Percentiles rank a stretch among this genome's conserved stretches.
Evolutionary conservation across 2,329 filamentous ascomycete genomes (phyloP).

Genomic region (Juglanconis juglandina): DNA sequence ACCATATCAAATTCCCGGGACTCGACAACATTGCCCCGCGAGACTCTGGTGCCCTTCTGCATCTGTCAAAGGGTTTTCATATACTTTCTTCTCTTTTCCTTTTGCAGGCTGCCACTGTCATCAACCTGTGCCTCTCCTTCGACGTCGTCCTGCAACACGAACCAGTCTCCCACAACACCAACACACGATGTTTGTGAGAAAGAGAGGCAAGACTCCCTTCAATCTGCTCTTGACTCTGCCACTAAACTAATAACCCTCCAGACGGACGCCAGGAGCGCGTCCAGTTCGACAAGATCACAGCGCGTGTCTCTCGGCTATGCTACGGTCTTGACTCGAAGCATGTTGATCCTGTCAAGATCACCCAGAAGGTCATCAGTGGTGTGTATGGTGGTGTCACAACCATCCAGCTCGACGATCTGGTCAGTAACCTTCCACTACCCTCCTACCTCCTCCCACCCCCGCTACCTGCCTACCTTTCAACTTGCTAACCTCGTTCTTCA

Average conservation of each 20-base stretch:
- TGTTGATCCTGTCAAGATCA: conserved; percentile 96
- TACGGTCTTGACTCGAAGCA: conserved; percentile 94
- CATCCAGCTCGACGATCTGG: conserved; percentile 91
- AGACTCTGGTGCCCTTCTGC: not conserved
- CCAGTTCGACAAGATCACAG: conserved; percentile 99
- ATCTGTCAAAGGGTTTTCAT: not conserved
- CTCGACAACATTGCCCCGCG: not conserved
- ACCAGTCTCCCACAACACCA: conserved; percentile 16
- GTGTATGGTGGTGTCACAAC: conserved; percentile 98
- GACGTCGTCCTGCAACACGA: not conserved
- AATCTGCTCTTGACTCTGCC: not conserved
- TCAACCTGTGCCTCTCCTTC: conserved; percentile 8
- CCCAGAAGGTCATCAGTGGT: conserved; percentile 98
- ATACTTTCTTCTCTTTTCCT: not conserved
- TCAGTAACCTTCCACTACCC: conserved; percentile 47
- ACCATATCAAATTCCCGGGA: not conserved
- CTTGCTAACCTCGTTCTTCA: conserved; percentile 35
- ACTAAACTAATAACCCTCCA: conserved; percentile 33
- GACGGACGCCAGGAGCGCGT: conserved; percentile 99
- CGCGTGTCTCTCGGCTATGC: conserved; percentile 93
- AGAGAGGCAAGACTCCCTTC: conserved; percentile 51
- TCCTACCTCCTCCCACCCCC: no score
- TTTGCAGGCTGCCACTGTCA: conserved; percentile 7
- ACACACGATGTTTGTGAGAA: conserved; percentile 58
- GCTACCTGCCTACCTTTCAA: not conserved